phyloP scores from a whole-genome alignment of 805 yeast genomes.

The Cyberlindnera mycetangii region DNA sequence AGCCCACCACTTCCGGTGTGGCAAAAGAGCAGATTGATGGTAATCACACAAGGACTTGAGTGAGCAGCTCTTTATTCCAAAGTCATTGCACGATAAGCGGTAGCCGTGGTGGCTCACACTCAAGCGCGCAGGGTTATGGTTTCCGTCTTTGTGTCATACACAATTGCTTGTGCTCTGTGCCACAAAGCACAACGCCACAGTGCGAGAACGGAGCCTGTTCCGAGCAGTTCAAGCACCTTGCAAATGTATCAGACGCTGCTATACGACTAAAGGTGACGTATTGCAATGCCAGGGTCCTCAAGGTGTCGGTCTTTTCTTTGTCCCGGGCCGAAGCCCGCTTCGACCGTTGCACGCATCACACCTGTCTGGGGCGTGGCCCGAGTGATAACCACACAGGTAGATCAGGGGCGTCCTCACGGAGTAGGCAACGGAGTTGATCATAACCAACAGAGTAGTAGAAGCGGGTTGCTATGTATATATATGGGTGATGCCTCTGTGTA shows the following conservation, averaged over 20 bases:
- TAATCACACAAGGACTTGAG: too few relatives aligned
- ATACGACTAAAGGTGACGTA: too few relatives aligned
- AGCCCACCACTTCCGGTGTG: not conserved
- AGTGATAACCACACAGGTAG: constrained; percentile 5
- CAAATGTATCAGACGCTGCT: too few relatives aligned
- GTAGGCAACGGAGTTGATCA: not conserved
- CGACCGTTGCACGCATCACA: not conserved
- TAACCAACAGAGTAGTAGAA: constrained; percentile 1
- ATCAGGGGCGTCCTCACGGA: not conserved
- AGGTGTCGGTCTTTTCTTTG: not conserved
- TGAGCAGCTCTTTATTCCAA: too few relatives aligned
- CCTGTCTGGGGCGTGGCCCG: not conserved
- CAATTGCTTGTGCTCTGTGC: too few relatives aligned
- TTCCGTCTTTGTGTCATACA: not conserved
- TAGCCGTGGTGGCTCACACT: too few relatives aligned
- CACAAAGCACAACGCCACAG: too few relatives aligned
- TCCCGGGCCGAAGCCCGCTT: not conserved
- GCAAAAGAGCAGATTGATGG: not conserved
- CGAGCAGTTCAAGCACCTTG: too few relatives aligned
- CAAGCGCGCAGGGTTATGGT: too few relatives aligned
- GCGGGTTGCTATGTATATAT: not conserved
- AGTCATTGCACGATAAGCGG: too few relatives aligned
- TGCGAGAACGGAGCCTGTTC: not conserved
- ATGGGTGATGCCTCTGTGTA: not conserved
- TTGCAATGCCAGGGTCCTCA: not conserved